A percentile compares a stretch with the other conserved stretches of the same genome.
Conservation (phyloP, 2,329 filamentous ascomycete genomes). For the Didymella arachidicola region DNA sequence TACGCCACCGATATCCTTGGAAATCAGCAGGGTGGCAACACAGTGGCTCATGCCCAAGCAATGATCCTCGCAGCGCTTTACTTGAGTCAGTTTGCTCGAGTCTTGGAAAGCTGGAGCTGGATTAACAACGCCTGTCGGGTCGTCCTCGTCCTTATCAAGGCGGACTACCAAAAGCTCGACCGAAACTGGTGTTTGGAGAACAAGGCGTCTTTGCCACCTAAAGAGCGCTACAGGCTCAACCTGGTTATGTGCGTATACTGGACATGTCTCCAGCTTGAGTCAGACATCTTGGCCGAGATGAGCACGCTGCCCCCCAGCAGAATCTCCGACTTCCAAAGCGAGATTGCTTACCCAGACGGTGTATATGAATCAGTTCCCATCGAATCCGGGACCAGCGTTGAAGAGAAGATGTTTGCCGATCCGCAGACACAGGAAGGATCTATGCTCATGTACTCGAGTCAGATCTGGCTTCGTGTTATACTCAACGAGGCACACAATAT, state of each 20-base stretch:
- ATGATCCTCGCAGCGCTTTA: slow-evolving; percentile 87
- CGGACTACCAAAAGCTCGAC: slow-evolving; percentile 53
- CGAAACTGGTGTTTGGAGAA: slow-evolving; percentile 33
- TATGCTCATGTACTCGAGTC: slow-evolving; percentile 67
- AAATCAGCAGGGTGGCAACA: slow-evolving; percentile 78
- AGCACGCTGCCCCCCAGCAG: slow-evolving; percentile 66
- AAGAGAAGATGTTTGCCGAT: slow-evolving; percentile 21
- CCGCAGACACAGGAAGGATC: slow-evolving; percentile 38
- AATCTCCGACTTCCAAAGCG: slow-evolving; percentile 64
- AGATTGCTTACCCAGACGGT: slow-evolving; percentile 72
- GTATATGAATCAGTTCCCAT: slow-evolving; percentile 55
- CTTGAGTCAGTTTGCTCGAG: slow-evolving; percentile 83
- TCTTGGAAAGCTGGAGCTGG: slow-evolving; percentile 83
- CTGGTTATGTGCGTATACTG: slow-evolving; percentile 75
- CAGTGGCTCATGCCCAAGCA: slow-evolving; percentile 84
- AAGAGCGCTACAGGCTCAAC: slow-evolving; percentile 48
- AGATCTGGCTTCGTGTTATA: slow-evolving; percentile 66
- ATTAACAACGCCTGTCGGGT: slow-evolving; percentile 68
- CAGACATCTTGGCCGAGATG: slow-evolving; percentile 90
- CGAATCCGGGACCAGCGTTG: slow-evolving; percentile 19
- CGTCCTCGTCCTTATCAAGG: slow-evolving; percentile 76
- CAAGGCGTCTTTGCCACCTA: slow-evolving; percentile 25
- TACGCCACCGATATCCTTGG: slow-evolving; percentile 87
- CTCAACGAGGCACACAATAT: slow-evolving; percentile 64
- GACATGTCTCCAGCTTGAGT: slow-evolving; percentile 93